These are phyloP conservation scores for Dalbergia cultrata DNA, from an alignment of 306 rosid species.

Conservation along the genomic window DNA sequence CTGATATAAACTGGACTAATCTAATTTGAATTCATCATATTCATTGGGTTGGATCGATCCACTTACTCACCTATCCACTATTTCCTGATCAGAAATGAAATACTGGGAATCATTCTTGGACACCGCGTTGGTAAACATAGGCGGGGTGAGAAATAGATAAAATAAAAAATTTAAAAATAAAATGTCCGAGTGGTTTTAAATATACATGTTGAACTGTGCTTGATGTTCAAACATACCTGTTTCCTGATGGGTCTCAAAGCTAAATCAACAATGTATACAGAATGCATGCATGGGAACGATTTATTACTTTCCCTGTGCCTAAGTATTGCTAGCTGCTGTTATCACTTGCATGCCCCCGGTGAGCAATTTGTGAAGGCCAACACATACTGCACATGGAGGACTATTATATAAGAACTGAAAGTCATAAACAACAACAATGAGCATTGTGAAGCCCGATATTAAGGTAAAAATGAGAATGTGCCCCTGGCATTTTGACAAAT, in stretches of 20 bases:
- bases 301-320: neutral
- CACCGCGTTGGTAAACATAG: neutral
- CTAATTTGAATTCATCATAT: too few relatives aligned
- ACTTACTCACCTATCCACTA: neutral
- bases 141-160: neutral
- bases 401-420: neutral
- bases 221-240: neutral
- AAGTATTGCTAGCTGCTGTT: conserved; percentile 34
- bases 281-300: conserved; percentile 18
- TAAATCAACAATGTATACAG: conserved; percentile 28
- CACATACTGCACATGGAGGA: conserved; percentile 33
- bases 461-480: conserved; percentile 19
- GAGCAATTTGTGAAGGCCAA: conserved; percentile 28
- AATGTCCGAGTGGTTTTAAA: neutral
- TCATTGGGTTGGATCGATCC: too few relatives aligned
- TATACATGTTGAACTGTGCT: neutral
- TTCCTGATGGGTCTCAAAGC: neutral
- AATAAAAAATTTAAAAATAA: neutral
- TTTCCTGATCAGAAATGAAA: conserved; percentile 17
- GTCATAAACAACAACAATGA: conserved; percentile 14
- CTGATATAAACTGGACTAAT: too few relatives aligned
- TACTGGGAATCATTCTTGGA: neutral
- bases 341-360: conserved; percentile 23
- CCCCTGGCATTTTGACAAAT: neutral
- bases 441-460: neutral